These are phyloP conservation scores for Myxozyma neotropica DNA, from an alignment of 805 yeast species.

Conservation along the genomic window DNA sequence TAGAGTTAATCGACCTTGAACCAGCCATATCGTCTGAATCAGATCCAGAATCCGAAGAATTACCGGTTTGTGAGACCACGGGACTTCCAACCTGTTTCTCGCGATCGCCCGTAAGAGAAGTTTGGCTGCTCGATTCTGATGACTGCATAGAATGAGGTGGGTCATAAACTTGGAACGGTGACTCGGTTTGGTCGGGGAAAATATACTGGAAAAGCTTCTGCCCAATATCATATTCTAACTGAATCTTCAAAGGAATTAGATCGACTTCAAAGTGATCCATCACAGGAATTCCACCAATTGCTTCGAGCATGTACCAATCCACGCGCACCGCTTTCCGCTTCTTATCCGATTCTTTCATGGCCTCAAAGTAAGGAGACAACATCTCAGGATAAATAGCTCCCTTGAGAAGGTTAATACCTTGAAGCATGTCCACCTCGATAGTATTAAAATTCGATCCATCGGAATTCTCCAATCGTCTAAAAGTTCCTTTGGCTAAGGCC, in stretches of 20 bases:
- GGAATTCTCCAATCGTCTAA: conserved; percentile 61
- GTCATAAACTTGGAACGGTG: conserved; percentile 34
- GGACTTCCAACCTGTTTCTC: not conserved
- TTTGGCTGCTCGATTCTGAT: not conserved
- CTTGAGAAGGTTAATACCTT: conserved; percentile 65
- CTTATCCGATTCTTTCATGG: conserved; percentile 36
- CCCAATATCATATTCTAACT: conserved; percentile 72
- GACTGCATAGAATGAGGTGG: not conserved
- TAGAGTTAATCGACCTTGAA: not conserved
- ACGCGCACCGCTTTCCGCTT: conserved; percentile 48
- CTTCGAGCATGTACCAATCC: conserved; percentile 77
- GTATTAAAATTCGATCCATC: conserved; percentile 70
- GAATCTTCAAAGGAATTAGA: conserved; percentile 68
- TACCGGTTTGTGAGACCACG: not conserved
- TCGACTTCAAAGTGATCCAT: conserved; percentile 63
- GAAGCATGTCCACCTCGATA: conserved; percentile 61
- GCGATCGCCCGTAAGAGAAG: not conserved
- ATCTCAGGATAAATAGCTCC: conserved; percentile 70
- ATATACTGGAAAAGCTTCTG: conserved; percentile 63
- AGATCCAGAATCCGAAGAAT: not conserved
- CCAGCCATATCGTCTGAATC: conserved; percentile 6
- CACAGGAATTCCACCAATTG: conserved; percentile 90
- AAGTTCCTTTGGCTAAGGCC: conserved; percentile 62
- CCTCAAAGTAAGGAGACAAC: conserved; percentile 53
- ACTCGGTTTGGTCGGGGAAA: conserved; percentile 58